Base-by-base conservation (phyloP, 2,329 filamentous ascomycete genomes). In the Penicillium psychrosexuale region DNA sequence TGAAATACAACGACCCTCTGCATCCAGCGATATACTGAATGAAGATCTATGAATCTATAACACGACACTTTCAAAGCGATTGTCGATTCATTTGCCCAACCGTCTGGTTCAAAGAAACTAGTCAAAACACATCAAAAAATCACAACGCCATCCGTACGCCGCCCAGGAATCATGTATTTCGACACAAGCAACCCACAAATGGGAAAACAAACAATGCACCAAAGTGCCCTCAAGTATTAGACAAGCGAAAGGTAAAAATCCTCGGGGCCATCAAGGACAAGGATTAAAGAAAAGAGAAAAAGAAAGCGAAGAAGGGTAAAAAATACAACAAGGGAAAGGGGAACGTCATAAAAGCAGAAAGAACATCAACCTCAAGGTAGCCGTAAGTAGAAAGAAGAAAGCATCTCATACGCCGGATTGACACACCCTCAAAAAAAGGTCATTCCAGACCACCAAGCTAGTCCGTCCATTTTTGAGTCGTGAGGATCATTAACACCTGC, bases 401-500 rank as follows among this genome's bases (percentile, higher is more conserved):
- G 47, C 58, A 64, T 63, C 58, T 64, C 60, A 59, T 64, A 67
- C 65, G 67, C 67, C 66, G 57, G 59, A 60, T 64, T 65, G 59
- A 63, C 68, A 66, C 64, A 59, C 65, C 67, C 55, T 63, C 59
- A 58, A 60, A 63, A 60, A 61, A 61, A 62, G 61, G 62, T 61
- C 57, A 66, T 58, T 61, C 56, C 64, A 63, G 58, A 64, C 61
- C 66, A 64, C 55, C 59, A 61, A 57, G 63, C 66, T 65, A 67
- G 61, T 62, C 67, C 62, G 61, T 69, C 64, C 67, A 58, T 71
- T 55, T 72, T 70, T 67, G 59, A 63, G 62, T 71, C 69, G 65
- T 71, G 69, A 66, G 67, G 64, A 72, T 73, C 70, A 67, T 72
- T 60, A 73, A 70, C 69, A 73, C 70, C 70, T 66, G 65, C 59